These are phyloP conservation scores for Arthrobotrys sphaeroides DNA, from an alignment of 2,329 filamentous ascomycete species.

Conservation along the genomic window DNA sequence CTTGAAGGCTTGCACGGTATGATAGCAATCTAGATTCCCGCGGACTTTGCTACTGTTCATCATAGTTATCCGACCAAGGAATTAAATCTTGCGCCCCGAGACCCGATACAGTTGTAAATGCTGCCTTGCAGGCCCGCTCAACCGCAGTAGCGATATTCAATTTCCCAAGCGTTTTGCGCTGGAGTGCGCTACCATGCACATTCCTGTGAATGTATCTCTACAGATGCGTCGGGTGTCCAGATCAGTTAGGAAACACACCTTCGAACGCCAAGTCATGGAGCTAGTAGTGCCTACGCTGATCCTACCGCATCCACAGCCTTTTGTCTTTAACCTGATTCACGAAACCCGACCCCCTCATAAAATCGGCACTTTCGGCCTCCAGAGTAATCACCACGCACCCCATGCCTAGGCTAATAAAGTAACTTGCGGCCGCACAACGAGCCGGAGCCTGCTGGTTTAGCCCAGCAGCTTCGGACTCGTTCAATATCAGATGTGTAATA, in stretches of 20 bases:
- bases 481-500: background rate
- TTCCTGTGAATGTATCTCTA: background rate
- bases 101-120: background rate
- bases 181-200: background rate
- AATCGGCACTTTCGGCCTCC: background rate
- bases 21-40: no score
- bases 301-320: background rate
- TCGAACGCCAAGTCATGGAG: background rate
- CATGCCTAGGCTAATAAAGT: background rate
- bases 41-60: no score
- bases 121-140: background rate
- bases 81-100: background rate
- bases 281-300: background rate
- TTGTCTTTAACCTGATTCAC: background rate
- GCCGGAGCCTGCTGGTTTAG: no score
- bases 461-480: background rate
- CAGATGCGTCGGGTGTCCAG: background rate
- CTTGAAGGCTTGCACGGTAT: no score
- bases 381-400: background rate
- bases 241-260: background rate
- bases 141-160: background rate
- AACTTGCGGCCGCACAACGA: no score
- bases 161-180: background rate
- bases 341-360: background rate
- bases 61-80: background rate